These are phyloP conservation scores for Camelina laxa DNA, from an alignment of 345 rosid species.

Conservation along the genomic window DNA sequence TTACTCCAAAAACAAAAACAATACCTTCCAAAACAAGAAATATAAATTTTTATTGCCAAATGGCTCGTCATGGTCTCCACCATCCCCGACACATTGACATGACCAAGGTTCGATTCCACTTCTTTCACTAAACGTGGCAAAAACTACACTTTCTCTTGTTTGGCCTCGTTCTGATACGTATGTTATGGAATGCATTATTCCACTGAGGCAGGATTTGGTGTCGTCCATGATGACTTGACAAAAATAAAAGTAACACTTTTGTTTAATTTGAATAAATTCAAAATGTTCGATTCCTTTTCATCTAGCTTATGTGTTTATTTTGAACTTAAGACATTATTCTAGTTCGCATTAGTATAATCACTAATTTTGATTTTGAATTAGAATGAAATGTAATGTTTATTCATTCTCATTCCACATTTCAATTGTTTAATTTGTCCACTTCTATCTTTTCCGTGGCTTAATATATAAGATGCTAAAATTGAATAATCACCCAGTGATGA, in stretches of 20 bases:
- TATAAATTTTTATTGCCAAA: conserved; percentile 22
- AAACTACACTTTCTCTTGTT: neutral
- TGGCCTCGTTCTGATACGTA: neutral
- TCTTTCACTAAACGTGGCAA: conserved; percentile 23
- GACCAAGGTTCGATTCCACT: conserved; percentile 26
- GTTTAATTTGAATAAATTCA: neutral
- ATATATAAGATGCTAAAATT: neutral
- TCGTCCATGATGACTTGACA: conserved; percentile 1
- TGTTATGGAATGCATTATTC: conserved; percentile 4
- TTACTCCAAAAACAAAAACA: neutral
- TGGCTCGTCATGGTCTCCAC: conserved; percentile 40
- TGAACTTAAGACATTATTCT: neutral
- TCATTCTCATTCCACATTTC: neutral
- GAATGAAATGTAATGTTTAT: neutral
- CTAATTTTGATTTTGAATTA: neutral
- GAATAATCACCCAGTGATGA: neutral
- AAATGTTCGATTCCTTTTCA: neutral
- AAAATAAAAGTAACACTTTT: neutral
- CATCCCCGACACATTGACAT: conserved; percentile 39
- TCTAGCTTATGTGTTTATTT: neutral
- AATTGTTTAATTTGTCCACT: neutral
- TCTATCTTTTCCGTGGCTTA: neutral
- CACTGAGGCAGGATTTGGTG: neutral
- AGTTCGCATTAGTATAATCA: neutral
- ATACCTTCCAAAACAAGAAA: neutral